These are phyloP conservation scores for Rhypophila decipiens DNA, from an alignment of 495 filamentous ascomycete species.

Conservation along the genomic window DNA sequence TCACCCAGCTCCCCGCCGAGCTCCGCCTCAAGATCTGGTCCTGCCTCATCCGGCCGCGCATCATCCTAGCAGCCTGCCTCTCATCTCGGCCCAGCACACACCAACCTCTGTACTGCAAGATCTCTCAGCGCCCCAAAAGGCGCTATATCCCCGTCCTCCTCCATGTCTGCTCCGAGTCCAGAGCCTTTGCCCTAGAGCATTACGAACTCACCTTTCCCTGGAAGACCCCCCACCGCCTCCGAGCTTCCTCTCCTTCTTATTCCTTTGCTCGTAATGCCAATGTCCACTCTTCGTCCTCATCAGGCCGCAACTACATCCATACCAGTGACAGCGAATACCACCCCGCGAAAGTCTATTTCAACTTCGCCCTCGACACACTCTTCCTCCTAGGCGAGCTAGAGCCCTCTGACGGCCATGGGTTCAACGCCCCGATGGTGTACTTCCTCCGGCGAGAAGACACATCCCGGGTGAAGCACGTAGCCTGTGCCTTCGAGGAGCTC, in stretches of 20 bases:
- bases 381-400: conserved; percentile 36
- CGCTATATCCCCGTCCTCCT: conserved; percentile 30
- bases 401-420: conserved; percentile 33
- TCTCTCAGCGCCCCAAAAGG: conserved; percentile 8
- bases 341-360: conserved; percentile 32
- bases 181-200: conserved; percentile 31
- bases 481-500: conserved; percentile 29
- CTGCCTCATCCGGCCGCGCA: conserved; percentile 31
- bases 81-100: conserved; percentile 11
- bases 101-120: conserved; percentile 7
- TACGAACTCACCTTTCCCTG: conserved; percentile 39
- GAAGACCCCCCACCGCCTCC: conserved; percentile 27
- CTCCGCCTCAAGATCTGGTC: conserved; percentile 43
- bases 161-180: conserved; percentile 33
- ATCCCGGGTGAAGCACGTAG: conserved; percentile 25
- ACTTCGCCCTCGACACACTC: conserved; percentile 31
- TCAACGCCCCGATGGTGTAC: conserved; percentile 36
- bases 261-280: too few species aligned
- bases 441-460: conserved; percentile 33
- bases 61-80: conserved; percentile 28
- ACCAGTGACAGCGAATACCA: neutral
- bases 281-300: too few species aligned
- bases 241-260: conserved; percentile 12
- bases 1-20: conserved; percentile 36
- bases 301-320: neutral